A percentile compares a stretch with the other conserved stretches of the same genome.
Conservation (phyloP, 2,329 filamentous ascomycete genomes). For the Pseudogymnoascus sp. region DNA sequence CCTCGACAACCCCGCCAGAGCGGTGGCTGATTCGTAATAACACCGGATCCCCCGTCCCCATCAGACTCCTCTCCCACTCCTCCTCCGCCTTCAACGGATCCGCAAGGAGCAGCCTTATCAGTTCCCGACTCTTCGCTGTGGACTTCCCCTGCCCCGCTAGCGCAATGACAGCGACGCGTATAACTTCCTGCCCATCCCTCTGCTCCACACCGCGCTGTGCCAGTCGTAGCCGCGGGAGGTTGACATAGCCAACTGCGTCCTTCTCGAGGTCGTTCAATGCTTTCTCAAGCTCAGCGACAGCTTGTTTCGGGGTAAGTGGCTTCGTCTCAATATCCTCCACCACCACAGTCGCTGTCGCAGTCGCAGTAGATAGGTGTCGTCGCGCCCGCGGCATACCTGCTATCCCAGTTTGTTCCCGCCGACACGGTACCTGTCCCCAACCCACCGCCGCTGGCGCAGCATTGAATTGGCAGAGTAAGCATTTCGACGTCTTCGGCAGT, state of each 20-base stretch:
- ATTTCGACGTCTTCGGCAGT: background rate
- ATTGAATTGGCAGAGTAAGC: background rate
- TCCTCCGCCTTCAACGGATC: slow-evolving; percentile 57
- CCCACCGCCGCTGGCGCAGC: background rate
- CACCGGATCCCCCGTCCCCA: slow-evolving; percentile 39
- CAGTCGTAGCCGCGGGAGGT: slow-evolving; percentile 62
- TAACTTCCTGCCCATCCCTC: slow-evolving; percentile 44
- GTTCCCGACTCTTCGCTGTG: slow-evolving; percentile 45
- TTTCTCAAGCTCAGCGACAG: slow-evolving; percentile 19
- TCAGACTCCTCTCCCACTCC: slow-evolving; percentile 58
- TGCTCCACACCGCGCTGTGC: slow-evolving; percentile 57
- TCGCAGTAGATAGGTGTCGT: background rate
- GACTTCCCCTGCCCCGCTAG: slow-evolving; percentile 30
- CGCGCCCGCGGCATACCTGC: background rate
- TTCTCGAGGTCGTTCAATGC: slow-evolving; percentile 52
- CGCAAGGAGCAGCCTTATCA: slow-evolving; percentile 61
- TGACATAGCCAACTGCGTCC: slow-evolving; percentile 51
- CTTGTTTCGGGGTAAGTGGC: background rate
- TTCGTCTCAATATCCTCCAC: background rate
- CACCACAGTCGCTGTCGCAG: background rate
- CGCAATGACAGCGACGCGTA: slow-evolving; percentile 50
- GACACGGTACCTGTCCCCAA: background rate
- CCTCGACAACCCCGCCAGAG: slow-evolving; percentile 28
- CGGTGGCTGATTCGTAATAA: slow-evolving; percentile 45
- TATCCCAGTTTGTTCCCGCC: background rate